Evolutionary conservation across 495 filamentous ascomycete species (phyloP), one percentile per base, ranked within the genome.

Genomic region (Aspergillus avenaceus): DNA sequence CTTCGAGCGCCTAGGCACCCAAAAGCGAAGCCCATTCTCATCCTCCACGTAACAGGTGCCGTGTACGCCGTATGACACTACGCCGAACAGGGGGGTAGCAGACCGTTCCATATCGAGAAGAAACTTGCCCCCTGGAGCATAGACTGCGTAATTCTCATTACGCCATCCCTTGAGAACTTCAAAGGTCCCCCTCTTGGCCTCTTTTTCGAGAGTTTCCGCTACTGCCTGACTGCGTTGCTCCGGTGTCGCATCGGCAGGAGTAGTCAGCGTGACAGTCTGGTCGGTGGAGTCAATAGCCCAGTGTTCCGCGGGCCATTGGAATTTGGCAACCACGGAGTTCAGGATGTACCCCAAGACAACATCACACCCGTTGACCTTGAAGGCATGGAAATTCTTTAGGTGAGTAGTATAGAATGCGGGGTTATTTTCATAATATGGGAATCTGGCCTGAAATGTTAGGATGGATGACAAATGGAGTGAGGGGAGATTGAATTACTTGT

Each of bases 51-150:
- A 96, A 7, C 80, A 86, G 9, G 82, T 92, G 82, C 95, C 82
- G 66, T 98, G 95, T 21, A 92, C 85, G 11, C 93, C 93, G 66
- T 95, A 97, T 9, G 84, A 87, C 24, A 88, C 83, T 7, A 93
- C 74, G 8, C 93, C 93, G 43, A 97, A 87, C n/a, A 97, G 67
- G 4, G 88, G 79, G 40, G 78, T 82, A 5, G 87, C 91, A 27
- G 78, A 73, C 24, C 93, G 80, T 68, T 99, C 93, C 59, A 92
- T 82, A 64, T 79, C 84, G 58, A 88, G 85, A 4, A 91, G 66
- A 27, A 87, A 69, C 57, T 86, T 76, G 4, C 74, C 70, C 7
- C 76, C 71, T 5, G 75, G 80, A 0, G 81, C 87, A 56, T 87
- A 93, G 12, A 97, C 80, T 0, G 90, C 81, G 71, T 96, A 99